These are phyloP conservation scores for Aspergillus sp. DNA, from an alignment of 2,329 filamentous ascomycete genomes.

Conservation along the genomic window DNA sequence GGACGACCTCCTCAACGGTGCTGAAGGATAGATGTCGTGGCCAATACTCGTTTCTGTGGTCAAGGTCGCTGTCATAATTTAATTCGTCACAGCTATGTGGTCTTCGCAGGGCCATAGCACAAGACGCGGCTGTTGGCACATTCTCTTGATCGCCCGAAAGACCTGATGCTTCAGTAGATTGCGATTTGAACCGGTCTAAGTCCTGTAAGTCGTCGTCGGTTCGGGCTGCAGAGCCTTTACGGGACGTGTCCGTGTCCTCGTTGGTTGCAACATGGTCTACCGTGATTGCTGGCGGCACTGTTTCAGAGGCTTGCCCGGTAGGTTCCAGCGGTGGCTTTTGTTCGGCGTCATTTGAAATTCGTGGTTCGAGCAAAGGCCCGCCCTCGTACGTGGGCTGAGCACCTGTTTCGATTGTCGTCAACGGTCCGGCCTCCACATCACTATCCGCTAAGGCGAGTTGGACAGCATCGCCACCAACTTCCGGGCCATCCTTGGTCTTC, in stretches of 20 bases:
- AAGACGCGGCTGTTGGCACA: conserved; percentile 23
- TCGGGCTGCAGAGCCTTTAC: conserved; percentile 15
- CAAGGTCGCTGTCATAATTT: conserved; percentile 16
- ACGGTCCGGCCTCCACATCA: conserved; percentile 23
- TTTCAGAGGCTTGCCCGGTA: conserved; percentile 16
- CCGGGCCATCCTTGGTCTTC: conserved; percentile 37
- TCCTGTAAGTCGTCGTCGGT: conserved; percentile 30
- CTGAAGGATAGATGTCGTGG: conserved; percentile 49
- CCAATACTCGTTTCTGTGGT: conserved; percentile 32
- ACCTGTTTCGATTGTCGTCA: conserved; percentile 18
- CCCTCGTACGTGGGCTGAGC: conserved; percentile 18
- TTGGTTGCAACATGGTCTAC: conserved; percentile 28
- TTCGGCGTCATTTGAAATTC: conserved; percentile 16
- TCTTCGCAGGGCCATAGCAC: conserved; percentile 33
- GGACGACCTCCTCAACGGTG: conserved; percentile 46
- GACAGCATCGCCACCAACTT: conserved; percentile 29
- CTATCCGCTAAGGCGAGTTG: conserved; percentile 30
- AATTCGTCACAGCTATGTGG: conserved; percentile 39
- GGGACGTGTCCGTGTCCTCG: conserved; percentile 18
- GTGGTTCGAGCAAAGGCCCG: conserved; percentile 19
- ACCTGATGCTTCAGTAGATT: conserved; percentile 29
- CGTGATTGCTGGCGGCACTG: conserved; percentile 33
- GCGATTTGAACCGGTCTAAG: conserved; percentile 29
- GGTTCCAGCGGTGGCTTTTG: conserved; percentile 11
- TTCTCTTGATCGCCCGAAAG: conserved; percentile 24